Evolutionary conservation across 352 stramenopile genomes (phyloP), one percentile per base, ranked within the genome.

Genomic region (Peronospora destructor): DNA sequence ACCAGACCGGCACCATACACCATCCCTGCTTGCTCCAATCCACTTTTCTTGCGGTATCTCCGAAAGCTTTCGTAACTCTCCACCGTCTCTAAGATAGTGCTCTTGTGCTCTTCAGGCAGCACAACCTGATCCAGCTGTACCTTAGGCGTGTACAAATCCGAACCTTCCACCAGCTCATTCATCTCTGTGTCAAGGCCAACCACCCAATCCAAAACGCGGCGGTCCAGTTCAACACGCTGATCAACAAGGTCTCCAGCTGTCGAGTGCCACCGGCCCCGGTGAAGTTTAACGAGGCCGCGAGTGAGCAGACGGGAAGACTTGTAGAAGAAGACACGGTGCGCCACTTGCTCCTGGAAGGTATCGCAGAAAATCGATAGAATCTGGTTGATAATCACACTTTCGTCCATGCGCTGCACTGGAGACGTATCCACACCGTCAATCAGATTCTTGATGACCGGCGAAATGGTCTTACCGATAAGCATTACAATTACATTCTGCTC

Each of bases 401-500:
- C 82, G 47, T 95, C 84, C 78, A 94, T 90, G 40, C 81, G 78
- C 65, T 92, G 84, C 37, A 92, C 84, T 0, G 78, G 78, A 30
- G 79, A 88, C 41, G 64, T 89, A 57, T 92, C 81, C 37, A 92
- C 78, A 17, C 80, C 77, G 53, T 94, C 84, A 34, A 94, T 76
- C 7, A 92, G 69, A 53, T 89, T 90, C 61, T 90, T 89, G 59
- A 94, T 88, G 17, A 94, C 79, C 0, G 84, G 84, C 43, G 82
- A 93, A 58, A 95, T 89, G 2, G 84, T 95, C 53, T 91, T 91
- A 40, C 84, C 84, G 51, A 95, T 92, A 25, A 95, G 67, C 75
- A 95, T 89, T 39, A 92, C 81, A 49, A 95, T 91, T 54, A 95
- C 81, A 42, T 90, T 90, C 56, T 91, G 82, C 57, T 95, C 84